Base-by-base conservation (phyloP, 2,329 filamentous ascomycete genomes). In the Pseudogymnoascus sp. region DNA sequence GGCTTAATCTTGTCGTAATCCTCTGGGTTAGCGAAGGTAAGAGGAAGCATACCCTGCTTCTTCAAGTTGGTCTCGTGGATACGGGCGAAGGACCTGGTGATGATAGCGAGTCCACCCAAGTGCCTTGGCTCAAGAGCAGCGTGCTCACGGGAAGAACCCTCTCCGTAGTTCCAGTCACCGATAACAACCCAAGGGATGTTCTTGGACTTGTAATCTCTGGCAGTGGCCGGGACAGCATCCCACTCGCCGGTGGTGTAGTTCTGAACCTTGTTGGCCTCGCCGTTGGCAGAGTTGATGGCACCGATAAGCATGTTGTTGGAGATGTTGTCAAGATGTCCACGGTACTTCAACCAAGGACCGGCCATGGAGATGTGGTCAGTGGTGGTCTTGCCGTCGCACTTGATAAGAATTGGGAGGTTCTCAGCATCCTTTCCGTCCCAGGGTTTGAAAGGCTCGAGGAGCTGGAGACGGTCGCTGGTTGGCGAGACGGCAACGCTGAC, bases 21-120 rank as follows among this genome's bases (percentile, higher is more conserved):
- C 75, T 89, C 93, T 63, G 93, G 93, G 75, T 97, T 87, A 63
- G 86, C 79, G 81, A 99, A 99, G 72, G 92, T 97, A 68, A 99
- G 85, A 73, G 94, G 94, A 80, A 99, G 90, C 93, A 99, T 97
- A 80, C 94, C 94, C 86, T 99, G 94, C 89, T 99, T 99, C 91
- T 99, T 99, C 82, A 99, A 81, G 86, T 99, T 99, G 83, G 94
- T 99, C 85, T 99, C 94, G 85, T 99, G 94, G 75, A 99, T 99
- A 89, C 94, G 94, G 73, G 94, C 94, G 76, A 99, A 99, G 68
- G 86, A 91, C 75, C 91, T 89, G 74, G 89, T 92, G 76, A 99
- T 95, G 82, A 99, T 96, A 73, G 93, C 94, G 73, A 97, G 85
- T 78, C 93, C 94, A 74, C 94, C 94, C 68, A 99, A 88, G 82